Evolutionary conservation across 2,329 filamentous ascomycete genomes (phyloP).

Genomic region (Colletotrichum sp.): DNA sequence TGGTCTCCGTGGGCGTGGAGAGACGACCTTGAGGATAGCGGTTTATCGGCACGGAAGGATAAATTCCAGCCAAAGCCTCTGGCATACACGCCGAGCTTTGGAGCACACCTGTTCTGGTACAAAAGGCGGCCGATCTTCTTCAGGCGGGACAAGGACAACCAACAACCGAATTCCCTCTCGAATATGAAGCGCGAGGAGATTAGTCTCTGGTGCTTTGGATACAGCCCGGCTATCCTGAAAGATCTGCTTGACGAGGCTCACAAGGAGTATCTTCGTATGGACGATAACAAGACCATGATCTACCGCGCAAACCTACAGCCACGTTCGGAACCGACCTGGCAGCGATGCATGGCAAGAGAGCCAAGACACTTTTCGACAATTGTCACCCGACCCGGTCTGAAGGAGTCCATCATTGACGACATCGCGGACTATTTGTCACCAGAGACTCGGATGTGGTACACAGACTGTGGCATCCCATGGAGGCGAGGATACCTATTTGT

Average conservation of each 20-base stretch:
- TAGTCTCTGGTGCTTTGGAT: neutral
- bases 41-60: neutral
- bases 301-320: neutral
- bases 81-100: neutral
- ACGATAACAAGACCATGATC: neutral
- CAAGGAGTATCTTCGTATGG: neutral
- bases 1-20: neutral
- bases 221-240: neutral
- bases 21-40: neutral
- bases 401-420: neutral
- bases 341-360: neutral
- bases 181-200: neutral
- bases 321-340: accelerated
- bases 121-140: neutral
- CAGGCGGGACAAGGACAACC: neutral
- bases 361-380: neutral
- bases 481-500: neutral
- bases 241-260: neutral
- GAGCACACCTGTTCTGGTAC: neutral
- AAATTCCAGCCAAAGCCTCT: neutral
- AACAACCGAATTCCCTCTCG: neutral
- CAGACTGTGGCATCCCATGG: neutral
- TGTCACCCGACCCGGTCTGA: neutral
- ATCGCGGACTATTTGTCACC: neutral
- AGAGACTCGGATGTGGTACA: neutral